Evolutionary conservation across 192 early-diverging fungal genomes (phyloP), one percentile per base, ranked within the genome.

Genomic region (Gorgonomyces haynaldii): DNA sequence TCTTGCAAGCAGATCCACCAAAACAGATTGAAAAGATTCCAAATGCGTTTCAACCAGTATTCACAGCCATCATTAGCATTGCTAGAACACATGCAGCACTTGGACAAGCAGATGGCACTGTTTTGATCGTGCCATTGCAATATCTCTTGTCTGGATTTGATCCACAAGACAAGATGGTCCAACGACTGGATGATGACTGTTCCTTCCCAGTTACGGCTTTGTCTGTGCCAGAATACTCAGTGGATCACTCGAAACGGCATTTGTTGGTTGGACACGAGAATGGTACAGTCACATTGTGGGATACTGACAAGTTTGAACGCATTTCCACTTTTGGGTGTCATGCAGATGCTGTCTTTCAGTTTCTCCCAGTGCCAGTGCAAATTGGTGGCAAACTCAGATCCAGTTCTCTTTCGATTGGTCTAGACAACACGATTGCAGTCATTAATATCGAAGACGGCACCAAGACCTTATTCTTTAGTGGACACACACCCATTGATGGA

Each of bases 261-360:
- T 42, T 89, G 4, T 30, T 89, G 7, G 79, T 81, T 4, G 83
- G 81, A 26, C 77, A 77, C 2, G 52, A 52, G 19, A 81, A 84
- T 56, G 83, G 80, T 35, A 65, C 69, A 7, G 67, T 84, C 8
- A 72, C 71, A 47, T 74, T 87, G 30, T 89, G 86, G 86, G 74
- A 76, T 35, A 54, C 84, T 22, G 76, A 70, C 12, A 57, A 75
- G 30, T 64, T 74, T 0, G 61, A 65, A 45, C 64, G 61, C 17
- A 60, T 81, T 2, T 77, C 74, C 21, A 70, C 72, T 15, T 86
- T 82, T 58, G 64, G 48, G 20, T 54, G 56, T 21, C 72, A 62
- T 34, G 41, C 53, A 13, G 36, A 27, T 28, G 37, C 32, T 13
- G 50, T 61, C 4, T 15, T 15, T 31, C 26, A 19, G 8, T 59